Conservation (phyloP, 139 green algal genomes). For the Penium margaritaceum region DNA sequence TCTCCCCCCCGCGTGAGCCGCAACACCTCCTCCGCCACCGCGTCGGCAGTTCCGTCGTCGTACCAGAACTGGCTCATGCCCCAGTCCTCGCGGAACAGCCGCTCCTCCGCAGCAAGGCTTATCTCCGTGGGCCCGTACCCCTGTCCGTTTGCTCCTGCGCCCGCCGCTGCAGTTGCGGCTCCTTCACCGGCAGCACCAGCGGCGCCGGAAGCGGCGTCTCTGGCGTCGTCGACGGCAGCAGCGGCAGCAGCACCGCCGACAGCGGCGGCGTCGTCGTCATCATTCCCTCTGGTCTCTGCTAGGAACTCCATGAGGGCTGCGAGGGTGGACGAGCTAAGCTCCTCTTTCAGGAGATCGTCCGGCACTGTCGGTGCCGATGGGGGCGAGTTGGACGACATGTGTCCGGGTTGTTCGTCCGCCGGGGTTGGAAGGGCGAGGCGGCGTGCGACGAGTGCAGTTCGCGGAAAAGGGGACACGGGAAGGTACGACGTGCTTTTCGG, state of each 20-base stretch:
- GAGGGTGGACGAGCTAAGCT: conserved; percentile 26
- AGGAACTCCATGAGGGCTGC: conserved; percentile 36
- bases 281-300: not conserved
- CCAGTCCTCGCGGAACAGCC: conserved; percentile 53
- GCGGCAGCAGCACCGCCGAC: not conserved
- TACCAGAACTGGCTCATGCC: conserved; percentile 58
- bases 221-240: not conserved
- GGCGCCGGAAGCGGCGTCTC: not conserved
- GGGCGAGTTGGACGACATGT: too few species aligned
- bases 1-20: not conserved
- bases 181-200: not conserved
- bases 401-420: too few species aligned
- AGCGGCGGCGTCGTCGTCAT: not conserved
- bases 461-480: too few species aligned
- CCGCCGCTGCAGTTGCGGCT: not conserved
- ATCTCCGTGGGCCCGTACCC: not conserved
- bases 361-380: too few species aligned
- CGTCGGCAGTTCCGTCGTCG: conserved; percentile 39
- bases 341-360: conserved; percentile 16
- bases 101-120: conserved; percentile 8
- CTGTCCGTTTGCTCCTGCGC: not conserved
- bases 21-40: conserved; percentile 41
- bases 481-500: too few species aligned
- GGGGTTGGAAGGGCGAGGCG: too few species aligned
- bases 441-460: too few species aligned